phyloP scores from a whole-genome alignment of 495 filamentous ascomycete species.

The Talaromyces wortmannii region DNA sequence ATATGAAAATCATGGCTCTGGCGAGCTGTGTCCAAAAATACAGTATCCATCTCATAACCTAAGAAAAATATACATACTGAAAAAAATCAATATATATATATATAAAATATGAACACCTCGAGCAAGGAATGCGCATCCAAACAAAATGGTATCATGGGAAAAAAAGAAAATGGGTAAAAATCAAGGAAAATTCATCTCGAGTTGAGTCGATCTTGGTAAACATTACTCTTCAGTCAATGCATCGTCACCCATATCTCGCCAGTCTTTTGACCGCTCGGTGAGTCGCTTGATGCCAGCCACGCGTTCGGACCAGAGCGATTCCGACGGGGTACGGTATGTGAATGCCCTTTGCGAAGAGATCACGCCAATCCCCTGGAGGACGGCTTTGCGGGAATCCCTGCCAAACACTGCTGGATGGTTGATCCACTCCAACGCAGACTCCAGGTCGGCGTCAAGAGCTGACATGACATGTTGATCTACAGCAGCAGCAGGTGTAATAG shows the following conservation, averaged over 20 bases:
- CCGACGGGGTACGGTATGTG: conserved; percentile 83
- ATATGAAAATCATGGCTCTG: no score
- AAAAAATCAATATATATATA: neutral
- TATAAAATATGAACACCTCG: neutral
- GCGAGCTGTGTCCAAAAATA: no score
- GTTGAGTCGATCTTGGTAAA: conserved; percentile 1
- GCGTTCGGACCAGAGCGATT: conserved; percentile 77
- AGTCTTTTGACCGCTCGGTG: conserved; percentile 73
- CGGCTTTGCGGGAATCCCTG: conserved; percentile 91
- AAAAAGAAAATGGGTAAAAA: neutral
- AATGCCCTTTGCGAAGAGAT: conserved; percentile 91
- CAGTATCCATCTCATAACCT: no score
- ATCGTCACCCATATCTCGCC: conserved; percentile 79
- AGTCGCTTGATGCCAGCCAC: conserved; percentile 70
- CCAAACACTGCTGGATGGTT: conserved; percentile 93
- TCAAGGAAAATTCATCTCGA: neutral
- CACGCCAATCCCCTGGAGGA: conserved; percentile 92
- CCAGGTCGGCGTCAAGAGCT: conserved; percentile 86
- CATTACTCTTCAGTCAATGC: conserved; percentile 71
- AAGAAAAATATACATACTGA: neutral
- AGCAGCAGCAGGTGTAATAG: conserved; percentile 60
- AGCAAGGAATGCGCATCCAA: neutral
- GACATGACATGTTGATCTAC: conserved; percentile 74
- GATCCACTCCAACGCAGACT: conserved; percentile 97
- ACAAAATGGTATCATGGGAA: conserved; percentile 6